Evolutionary conservation across 2,329 filamentous ascomycete genomes (phyloP).

Genomic region (Diplocarpon rosae): DNA sequence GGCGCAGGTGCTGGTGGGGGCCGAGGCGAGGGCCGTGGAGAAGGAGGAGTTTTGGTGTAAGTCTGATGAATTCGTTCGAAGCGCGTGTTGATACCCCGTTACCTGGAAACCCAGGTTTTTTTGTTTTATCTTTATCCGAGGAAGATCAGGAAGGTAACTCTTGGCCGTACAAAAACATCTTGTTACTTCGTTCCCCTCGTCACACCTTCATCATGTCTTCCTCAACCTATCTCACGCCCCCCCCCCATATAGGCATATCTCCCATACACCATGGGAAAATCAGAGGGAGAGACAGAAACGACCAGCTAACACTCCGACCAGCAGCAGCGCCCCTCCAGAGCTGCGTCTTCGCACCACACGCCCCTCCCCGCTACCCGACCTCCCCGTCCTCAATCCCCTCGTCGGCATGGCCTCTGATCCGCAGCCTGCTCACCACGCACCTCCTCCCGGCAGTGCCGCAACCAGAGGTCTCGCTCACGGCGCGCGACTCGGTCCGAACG

Average conservation of each 20-base stretch:
- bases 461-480: not conserved
- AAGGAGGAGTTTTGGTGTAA: constrained; percentile 6
- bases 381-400: constrained; percentile 1
- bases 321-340: not conserved
- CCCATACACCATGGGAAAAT: too few relatives aligned
- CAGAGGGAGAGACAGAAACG: too few relatives aligned
- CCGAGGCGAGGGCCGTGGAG: constrained; percentile 10
- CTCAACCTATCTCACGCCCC: too few relatives aligned
- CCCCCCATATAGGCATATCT: too few relatives aligned
- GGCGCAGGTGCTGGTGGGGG: constrained; percentile 6
- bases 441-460: not conserved
- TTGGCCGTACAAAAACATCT: too few relatives aligned
- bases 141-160: too few relatives aligned
- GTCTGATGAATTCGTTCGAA: not conserved
- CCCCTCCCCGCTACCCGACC: constrained; percentile 1
- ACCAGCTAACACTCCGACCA: not conserved
- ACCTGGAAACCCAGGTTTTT: too few relatives aligned
- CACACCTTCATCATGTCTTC: too few relatives aligned
- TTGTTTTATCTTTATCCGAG: too few relatives aligned
- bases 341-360: constrained; percentile 6
- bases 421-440: not conserved
- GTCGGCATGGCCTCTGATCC: constrained; percentile 3
- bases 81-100: too few relatives aligned
- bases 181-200: too few relatives aligned
- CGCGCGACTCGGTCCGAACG: constrained; percentile 9